Evolutionary conservation across 2,329 filamentous ascomycete genomes (phyloP).

Genomic region (Apiospora koreana): DNA sequence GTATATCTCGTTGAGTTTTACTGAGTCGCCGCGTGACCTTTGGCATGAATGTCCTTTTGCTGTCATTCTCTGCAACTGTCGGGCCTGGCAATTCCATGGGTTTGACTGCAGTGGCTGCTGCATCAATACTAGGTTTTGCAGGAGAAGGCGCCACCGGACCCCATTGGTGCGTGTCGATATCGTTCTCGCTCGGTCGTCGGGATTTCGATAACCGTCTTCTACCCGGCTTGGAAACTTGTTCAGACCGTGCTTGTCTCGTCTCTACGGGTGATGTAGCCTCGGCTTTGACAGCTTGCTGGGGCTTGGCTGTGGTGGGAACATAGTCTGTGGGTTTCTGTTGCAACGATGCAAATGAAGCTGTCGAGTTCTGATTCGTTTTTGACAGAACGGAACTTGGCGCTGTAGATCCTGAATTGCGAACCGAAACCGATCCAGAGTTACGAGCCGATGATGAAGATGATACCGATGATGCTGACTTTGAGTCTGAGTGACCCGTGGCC

Average conservation of each 20-base stretch:
- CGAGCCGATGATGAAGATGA: background rate
- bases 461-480: background rate
- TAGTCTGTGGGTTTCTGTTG: background rate
- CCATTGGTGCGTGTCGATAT: background rate
- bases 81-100: background rate
- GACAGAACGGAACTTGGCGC: background rate
- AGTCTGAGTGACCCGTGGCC: background rate
- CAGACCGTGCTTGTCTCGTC: background rate
- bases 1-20: background rate
- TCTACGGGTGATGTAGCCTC: background rate
- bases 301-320: background rate
- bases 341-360: background rate
- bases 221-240: background rate
- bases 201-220: constrained; percentile 2
- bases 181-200: background rate
- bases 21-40: background rate
- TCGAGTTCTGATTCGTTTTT: background rate
- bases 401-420: constrained; percentile 6
- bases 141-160: background rate
- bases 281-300: background rate
- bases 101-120: background rate
- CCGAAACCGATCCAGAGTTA: background rate
- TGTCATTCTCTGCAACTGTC: background rate
- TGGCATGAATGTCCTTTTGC: background rate
- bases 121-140: background rate